Percentiles rank a stretch among this genome's conserved stretches.
Evolutionary conservation across 306 rosid genomes (phyloP).

Genomic region (Bauhinia variegata): DNA sequence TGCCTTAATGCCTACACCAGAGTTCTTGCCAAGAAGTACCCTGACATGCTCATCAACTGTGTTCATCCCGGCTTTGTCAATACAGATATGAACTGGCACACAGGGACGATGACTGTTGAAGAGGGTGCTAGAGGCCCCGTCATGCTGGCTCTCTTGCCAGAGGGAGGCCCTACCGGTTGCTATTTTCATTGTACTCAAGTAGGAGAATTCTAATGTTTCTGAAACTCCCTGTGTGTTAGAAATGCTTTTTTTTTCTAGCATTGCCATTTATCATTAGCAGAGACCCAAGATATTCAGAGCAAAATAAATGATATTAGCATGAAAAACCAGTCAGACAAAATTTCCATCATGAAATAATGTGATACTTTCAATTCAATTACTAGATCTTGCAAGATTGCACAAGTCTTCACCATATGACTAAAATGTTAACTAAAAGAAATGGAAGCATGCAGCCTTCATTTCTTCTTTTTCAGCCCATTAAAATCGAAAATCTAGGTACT

Average conservation of each 20-base stretch:
- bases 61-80: conserved; percentile 64
- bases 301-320: too few species aligned
- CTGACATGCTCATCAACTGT: conserved; percentile 55
- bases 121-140: conserved; percentile 63
- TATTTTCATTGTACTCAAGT: conserved; percentile 52
- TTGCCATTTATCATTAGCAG: too few species aligned
- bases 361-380: too few species aligned
- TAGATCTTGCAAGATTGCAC: neutral
- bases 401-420: neutral
- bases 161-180: conserved; percentile 53
- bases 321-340: too few species aligned
- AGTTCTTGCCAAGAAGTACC: conserved; percentile 52
- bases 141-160: conserved; percentile 50
- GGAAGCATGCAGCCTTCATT: too few species aligned
- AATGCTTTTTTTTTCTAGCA: too few species aligned
- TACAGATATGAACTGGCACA: conserved; percentile 57
- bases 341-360: neutral
- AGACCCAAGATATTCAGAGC: too few species aligned
- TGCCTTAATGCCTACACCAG: conserved; percentile 60
- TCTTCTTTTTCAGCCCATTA: too few species aligned
- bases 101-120: conserved; percentile 45
- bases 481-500: too few species aligned
- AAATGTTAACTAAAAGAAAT: too few species aligned
- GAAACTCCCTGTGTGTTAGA: too few species aligned
- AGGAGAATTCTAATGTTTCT: conserved; percentile 39